phyloP scores from a whole-genome alignment of 495 filamentous ascomycete species.

The Penicillium cosmopolitanum region DNA sequence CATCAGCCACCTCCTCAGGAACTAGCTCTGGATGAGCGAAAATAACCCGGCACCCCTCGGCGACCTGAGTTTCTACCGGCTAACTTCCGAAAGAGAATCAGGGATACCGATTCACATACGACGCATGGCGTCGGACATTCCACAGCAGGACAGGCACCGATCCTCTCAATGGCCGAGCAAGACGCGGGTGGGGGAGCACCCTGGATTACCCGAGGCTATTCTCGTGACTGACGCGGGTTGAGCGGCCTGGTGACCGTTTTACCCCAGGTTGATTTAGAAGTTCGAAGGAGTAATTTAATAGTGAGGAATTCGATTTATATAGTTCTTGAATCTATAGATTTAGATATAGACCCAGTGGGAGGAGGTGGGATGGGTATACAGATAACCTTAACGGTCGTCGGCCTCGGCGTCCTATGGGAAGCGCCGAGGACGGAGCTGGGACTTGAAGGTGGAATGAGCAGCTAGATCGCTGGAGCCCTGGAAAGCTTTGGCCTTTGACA shows the following conservation, averaged over 20 bases:
- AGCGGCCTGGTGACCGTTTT: constrained; percentile 1
- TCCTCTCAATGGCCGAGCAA: constrained; percentile 25
- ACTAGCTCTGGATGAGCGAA: constrained; percentile 18
- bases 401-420: constrained; percentile 18
- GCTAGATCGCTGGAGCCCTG: background rate
- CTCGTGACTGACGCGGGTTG: constrained; percentile 22
- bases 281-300: too few species aligned
- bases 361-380: constrained; percentile 1
- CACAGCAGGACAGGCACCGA: constrained; percentile 6
- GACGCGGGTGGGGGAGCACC: constrained; percentile 23
- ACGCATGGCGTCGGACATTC: constrained; percentile 15
- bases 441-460: background rate
- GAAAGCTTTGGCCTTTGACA: background rate
- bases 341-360: constrained; percentile 6
- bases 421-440: constrained; percentile 9
- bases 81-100: constrained; percentile 21
- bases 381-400: constrained; percentile 16
- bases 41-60: constrained; percentile 32
- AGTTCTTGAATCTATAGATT: background rate
- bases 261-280: background rate
- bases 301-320: background rate
- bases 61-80: constrained; percentile 15
- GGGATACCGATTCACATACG: constrained; percentile 23
- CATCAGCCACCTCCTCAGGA: background rate
- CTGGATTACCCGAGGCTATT: constrained; percentile 39